phyloP scores from a whole-genome alignment of 2,329 filamentous ascomycete species.

The Colletotrichum theobromicola region DNA sequence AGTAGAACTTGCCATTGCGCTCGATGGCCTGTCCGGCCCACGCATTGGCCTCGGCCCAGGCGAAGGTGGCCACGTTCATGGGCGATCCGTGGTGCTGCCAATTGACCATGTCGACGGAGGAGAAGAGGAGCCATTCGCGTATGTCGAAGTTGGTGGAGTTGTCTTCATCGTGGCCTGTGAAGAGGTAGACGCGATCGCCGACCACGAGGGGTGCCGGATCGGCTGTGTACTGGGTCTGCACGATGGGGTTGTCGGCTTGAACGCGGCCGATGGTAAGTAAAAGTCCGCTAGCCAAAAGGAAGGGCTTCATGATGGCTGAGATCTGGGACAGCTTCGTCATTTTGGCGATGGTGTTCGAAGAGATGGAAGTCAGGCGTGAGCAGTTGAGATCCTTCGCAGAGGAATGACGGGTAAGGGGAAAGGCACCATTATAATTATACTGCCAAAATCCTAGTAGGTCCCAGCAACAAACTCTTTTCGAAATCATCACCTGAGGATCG shows the following conservation, averaged over 20 bases:
- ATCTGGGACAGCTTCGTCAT: background rate
- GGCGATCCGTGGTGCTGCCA: conserved; percentile 34
- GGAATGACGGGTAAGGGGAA: background rate
- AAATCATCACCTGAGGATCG: background rate
- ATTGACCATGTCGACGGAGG: conserved; percentile 37
- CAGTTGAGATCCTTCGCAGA: background rate
- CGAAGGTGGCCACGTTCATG: conserved; percentile 31
- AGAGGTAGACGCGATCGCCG: conserved; percentile 32
- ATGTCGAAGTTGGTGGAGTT: conserved; percentile 30
- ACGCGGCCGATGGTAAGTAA: background rate
- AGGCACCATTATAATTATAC: background rate
- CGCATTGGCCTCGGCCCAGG: conserved; percentile 37
- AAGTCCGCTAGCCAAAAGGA: background rate
- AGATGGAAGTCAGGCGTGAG: background rate
- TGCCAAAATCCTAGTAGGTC: background rate
- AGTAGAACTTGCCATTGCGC: conserved; percentile 38
- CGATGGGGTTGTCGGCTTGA: background rate
- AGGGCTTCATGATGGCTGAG: background rate
- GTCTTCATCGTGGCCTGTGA: conserved; percentile 36
- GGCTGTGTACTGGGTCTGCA: background rate
- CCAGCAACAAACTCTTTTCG: background rate
- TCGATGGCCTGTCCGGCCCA: conserved; percentile 37
- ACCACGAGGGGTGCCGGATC: conserved; percentile 33
- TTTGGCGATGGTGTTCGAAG: background rate
- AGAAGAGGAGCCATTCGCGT: conserved; percentile 38